Base-by-base conservation (phyloP, 2,329 filamentous ascomycete species). In the Botryotinia calthae region DNA sequence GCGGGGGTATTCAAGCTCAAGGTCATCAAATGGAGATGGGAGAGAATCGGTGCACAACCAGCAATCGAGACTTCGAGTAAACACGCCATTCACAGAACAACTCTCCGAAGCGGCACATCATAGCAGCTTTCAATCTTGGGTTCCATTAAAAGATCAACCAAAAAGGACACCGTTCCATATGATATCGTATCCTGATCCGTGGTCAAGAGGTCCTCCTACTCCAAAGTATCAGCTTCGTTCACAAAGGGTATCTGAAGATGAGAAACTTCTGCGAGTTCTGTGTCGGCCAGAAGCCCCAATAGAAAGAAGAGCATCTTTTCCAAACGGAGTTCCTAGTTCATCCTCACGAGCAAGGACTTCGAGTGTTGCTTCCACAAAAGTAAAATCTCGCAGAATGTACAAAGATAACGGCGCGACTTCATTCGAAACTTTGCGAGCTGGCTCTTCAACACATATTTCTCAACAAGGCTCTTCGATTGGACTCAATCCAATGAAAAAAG, bases 101-200 rank as follows among this genome's bases (percentile, higher is more conserved):
- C 20, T 42, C 10, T 71, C 68, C 3, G 68, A 71, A 31, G 68
- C 68, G 20, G 58, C 58, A 51, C 68, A 62, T 18, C 44, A 71
- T 54, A 20, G 7, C 6, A 71, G 68, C 25, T 71, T 64, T 18
- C 34, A 71, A 25, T 40, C 44, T 34, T 40, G 58, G 58, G 25
- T 40, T 12, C 68, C 68, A 25, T 51, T 71, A 18, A 46, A 51
- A 28, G 31, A 63, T 40, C 34, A 51, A 46, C 42, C 63, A 16
- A n/a, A 44, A 34, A 71, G 28, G 34, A 25, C 64, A 20, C 18
- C 8, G 20, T 56, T 28, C 3, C 34, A 25, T 28, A 34, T 42
- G 40, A 31, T 1, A 8, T 56, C 64, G 18, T 67, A 56, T 18
- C 64, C 64, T 40, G 64, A 67, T 31, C 64, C 64, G 51, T 67